Conservation (phyloP, 352 stramenopile genomes). For the Globisporangium heterothallicum region DNA sequence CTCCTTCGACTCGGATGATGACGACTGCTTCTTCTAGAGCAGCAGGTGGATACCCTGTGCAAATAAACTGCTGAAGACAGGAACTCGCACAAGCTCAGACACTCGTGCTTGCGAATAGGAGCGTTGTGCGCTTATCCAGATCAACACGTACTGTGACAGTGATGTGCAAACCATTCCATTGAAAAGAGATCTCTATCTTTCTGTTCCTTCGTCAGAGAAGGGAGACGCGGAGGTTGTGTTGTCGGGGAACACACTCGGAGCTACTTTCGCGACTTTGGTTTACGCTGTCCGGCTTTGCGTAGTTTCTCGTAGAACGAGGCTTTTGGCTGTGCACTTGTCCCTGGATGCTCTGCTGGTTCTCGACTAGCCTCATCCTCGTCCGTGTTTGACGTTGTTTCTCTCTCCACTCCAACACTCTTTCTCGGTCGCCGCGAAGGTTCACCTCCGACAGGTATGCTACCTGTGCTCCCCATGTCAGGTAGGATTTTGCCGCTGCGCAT, state of each 20-base stretch:
- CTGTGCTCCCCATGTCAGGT: conserved; percentile 30
- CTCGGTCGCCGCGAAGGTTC: conserved; percentile 1
- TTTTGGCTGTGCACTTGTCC: conserved; percentile 22
- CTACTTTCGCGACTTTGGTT: conserved; percentile 43
- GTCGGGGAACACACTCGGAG: not conserved
- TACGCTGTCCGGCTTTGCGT: conserved; percentile 46
- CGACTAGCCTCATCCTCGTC: conserved; percentile 19
- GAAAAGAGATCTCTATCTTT: too few species aligned
- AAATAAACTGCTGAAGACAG: too few species aligned
- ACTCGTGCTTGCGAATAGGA: too few species aligned
- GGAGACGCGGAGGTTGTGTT: too few species aligned
- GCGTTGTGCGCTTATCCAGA: too few species aligned
- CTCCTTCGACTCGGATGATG: conserved; percentile 18
- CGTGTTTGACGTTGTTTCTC: conserved; percentile 9
- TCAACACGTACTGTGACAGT: too few species aligned
- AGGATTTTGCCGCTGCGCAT: conserved; percentile 66
- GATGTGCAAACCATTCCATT: not conserved
- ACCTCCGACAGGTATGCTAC: too few species aligned
- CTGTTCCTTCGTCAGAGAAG: too few species aligned
- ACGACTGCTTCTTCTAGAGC: conserved; percentile 22
- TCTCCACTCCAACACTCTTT: conserved; percentile 1
- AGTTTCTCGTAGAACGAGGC: conserved; percentile 79
- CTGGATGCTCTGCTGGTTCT: conserved; percentile 10
- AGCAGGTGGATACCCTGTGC: not conserved
- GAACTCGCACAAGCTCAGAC: too few species aligned